Base-by-base conservation (phyloP, 306 rosid species). In the peach (Prunus persica) region DNA sequence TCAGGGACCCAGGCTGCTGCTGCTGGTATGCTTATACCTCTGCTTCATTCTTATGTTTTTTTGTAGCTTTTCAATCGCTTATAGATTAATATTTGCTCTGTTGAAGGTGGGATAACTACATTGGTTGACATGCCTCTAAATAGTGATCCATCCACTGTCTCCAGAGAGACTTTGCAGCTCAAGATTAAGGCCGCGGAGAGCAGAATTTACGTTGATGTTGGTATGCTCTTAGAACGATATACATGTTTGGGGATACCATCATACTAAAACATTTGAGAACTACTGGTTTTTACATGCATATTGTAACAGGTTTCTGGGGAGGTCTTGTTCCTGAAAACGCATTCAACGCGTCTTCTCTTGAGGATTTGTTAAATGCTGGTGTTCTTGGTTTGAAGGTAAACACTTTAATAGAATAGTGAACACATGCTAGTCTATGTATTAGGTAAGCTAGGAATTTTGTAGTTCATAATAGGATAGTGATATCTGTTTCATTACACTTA, bases 101-200 rank as follows among this genome's bases (percentile, higher is more conserved):
- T 20, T 64, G 65, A 84, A 95, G 98, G 98, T 65, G 98, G 98
- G 20, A 82, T 95, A 65, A 95, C 98, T 43, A 90, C 97, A 49
- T 87, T 95, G 82, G 87, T 95, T 88, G 98, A 95, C 82, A 95
- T 95, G 98, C 98, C 98, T 81, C 88, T 95, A 16, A 95, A 95
- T 81, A 95, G 70, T 83, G 78, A 86, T 22, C 98, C 98, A 3
- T 80, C 98, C 57, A 95, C 97, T 25, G 89, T 88, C 60, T 92
- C 98, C 34, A 83, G 88, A 75, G 96, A 92, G 69, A 90, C 96
- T 18, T 80, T 92, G 46, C 46, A 90, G 67, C 97, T 95, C 46
- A 95, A 95, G 98, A 82, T 90, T 76, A 85, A 92, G 76, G 89
- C 97, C 54, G 89, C 97, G 14, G 55, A 86, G 80, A 81, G 84